A percentile compares a stretch with the other conserved stretches of the same genome.
phyloP scores from a whole-genome alignment of 1,284 basidiomycete genomes.

The Ganoderma lucidum region DNA sequence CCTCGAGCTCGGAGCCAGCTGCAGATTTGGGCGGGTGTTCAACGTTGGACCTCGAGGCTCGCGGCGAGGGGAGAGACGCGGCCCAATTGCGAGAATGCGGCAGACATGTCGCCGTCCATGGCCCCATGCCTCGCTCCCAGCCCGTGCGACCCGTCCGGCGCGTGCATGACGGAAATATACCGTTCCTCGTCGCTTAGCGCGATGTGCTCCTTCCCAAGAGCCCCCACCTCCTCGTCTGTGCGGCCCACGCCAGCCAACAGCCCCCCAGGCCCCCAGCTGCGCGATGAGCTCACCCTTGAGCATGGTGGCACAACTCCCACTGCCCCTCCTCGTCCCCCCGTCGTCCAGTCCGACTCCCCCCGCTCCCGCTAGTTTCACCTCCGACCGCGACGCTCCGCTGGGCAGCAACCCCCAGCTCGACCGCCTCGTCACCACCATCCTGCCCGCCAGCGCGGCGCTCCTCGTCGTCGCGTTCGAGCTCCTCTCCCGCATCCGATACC shows the following conservation, averaged over 20 bases:
- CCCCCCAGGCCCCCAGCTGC: slow-evolving; percentile 17
- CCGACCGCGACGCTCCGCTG: slow-evolving; percentile 4
- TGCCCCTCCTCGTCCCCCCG: slow-evolving; percentile 8
- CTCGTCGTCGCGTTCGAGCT: slow-evolving; percentile 44
- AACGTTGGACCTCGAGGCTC: not conserved
- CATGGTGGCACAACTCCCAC: slow-evolving; percentile 25
- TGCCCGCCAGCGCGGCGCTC: slow-evolving; percentile 46
- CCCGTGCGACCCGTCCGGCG: slow-evolving; percentile 30
- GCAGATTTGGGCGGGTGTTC: not conserved
- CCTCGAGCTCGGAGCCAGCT: not conserved
- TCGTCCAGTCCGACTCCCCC: not conserved
- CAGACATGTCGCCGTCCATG: slow-evolving; percentile 9
- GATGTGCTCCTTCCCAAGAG: slow-evolving; percentile 29
- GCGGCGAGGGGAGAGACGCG: not conserved
- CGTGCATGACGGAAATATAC: slow-evolving; percentile 28
- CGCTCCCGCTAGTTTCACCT: not conserved
- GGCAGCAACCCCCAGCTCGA: slow-evolving; percentile 25
- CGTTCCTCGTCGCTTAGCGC: slow-evolving; percentile 30
- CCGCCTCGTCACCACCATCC: slow-evolving; percentile 39
- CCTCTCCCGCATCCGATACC: slow-evolving; percentile 37
- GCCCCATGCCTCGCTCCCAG: slow-evolving; percentile 15
- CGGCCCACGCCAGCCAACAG: slow-evolving; percentile 15
- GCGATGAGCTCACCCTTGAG: slow-evolving; percentile 24
- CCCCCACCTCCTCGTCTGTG: slow-evolving; percentile 25
- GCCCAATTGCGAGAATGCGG: slow-evolving; percentile 8